Evolutionary conservation across 768 basidiomycete species (phyloP).

Genomic region (Hygrophorus russula): DNA sequence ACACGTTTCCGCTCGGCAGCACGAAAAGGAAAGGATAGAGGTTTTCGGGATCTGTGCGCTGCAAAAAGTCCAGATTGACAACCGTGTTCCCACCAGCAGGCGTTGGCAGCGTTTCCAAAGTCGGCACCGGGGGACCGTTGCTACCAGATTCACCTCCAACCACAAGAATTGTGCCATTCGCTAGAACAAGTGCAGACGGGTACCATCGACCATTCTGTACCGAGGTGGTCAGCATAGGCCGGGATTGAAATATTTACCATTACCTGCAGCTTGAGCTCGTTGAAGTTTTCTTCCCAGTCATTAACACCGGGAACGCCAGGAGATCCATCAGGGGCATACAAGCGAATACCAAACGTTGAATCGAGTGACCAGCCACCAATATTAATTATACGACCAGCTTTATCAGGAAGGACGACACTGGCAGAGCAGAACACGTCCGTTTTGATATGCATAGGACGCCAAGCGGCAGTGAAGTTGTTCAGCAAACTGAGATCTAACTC

Average conservation of each 20-base stretch:
- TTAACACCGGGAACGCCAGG: constrained; percentile 62
- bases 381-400: constrained; percentile 52
- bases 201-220: constrained; percentile 59
- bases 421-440: constrained; percentile 76
- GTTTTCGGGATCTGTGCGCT: constrained; percentile 69
- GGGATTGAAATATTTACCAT: constrained; percentile 6
- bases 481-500: constrained; percentile 59
- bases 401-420: constrained; percentile 65
- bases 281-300: constrained; percentile 69
- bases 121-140: constrained; percentile 56
- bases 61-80: constrained; percentile 52
- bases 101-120: constrained; percentile 59
- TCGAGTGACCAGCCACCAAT: constrained; percentile 62
- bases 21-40: constrained; percentile 70
- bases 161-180: constrained; percentile 61
- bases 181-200: constrained; percentile 51
- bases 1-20: constrained; percentile 58
- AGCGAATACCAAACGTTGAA: constrained; percentile 62
- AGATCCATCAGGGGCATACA: constrained; percentile 61
- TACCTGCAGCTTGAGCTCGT: constrained; percentile 51
- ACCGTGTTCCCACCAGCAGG: constrained; percentile 53
- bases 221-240: background rate
- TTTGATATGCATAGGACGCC: constrained; percentile 70
- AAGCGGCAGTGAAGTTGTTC: constrained; percentile 38
- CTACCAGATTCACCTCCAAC: constrained; percentile 59